phyloP scores from a whole-genome alignment of 306 rosid genomes.

The Sechiopsis laciniata region DNA sequence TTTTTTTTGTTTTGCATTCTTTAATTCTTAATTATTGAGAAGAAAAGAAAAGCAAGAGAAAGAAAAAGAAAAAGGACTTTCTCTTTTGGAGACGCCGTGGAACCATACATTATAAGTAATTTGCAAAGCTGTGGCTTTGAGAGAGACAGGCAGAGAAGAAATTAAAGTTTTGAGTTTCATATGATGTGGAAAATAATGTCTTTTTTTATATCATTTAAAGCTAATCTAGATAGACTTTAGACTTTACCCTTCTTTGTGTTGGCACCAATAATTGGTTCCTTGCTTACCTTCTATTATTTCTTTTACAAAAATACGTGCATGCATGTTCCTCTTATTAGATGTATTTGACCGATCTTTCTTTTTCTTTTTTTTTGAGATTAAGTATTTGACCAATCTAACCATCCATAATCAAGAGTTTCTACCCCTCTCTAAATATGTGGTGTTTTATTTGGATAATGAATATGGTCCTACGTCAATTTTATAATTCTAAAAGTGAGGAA shows the following conservation, averaged over 20 bases:
- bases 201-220: background rate
- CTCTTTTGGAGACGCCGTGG: background rate
- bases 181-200: background rate
- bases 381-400: background rate
- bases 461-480: too few relatives aligned
- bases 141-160: background rate
- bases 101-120: background rate
- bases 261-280: constrained; percentile 13
- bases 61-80: background rate
- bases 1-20: too few relatives aligned
- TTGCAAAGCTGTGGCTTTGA: background rate
- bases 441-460: too few relatives aligned
- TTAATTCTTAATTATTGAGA: background rate
- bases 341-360: background rate
- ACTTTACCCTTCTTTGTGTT: background rate
- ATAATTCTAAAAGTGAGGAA: too few relatives aligned
- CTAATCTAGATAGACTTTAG: background rate
- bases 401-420: background rate
- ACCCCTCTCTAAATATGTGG: too few relatives aligned
- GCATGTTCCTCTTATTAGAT: background rate
- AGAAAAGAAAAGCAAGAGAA: background rate
- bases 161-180: too few relatives aligned
- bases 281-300: background rate
- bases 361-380: too few relatives aligned
- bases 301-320: background rate